Conservation (phyloP, 129 eudicot genomes). For the Flaveria robusta region DNA sequence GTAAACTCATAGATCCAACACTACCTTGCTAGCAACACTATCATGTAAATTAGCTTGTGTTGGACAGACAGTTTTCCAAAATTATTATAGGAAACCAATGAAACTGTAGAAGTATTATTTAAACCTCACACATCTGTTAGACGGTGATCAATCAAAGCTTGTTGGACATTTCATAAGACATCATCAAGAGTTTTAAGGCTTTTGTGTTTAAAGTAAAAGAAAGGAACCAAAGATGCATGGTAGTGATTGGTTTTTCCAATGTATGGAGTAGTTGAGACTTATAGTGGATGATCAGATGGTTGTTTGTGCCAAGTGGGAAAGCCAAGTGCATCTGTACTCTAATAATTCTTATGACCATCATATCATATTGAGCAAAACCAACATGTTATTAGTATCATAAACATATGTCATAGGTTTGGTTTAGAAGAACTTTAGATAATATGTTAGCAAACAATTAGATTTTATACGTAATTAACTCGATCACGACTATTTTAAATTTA, state of each 20-base stretch:
- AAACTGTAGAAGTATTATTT: too few species aligned
- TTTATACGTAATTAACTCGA: too few species aligned
- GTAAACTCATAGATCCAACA: too few species aligned
- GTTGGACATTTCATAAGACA: conserved; percentile 24
- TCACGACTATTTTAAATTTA: too few species aligned
- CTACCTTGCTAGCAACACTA: too few species aligned
- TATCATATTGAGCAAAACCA: neutral
- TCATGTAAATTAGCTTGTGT: too few species aligned
- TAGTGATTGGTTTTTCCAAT: conserved; percentile 31
- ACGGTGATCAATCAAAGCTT: neutral
- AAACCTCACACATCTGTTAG: neutral
- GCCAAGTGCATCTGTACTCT: neutral
- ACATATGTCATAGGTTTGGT: neutral
- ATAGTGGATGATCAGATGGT: conserved; percentile 19
- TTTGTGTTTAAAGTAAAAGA: conserved; percentile 1
- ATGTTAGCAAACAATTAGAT: too few species aligned
- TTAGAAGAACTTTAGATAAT: neutral
- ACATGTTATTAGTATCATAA: neutral
- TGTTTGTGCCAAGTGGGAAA: conserved; percentile 12
- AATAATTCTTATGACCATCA: neutral
- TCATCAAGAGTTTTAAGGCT: neutral
- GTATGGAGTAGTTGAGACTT: conserved; percentile 11
- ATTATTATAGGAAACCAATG: too few species aligned
- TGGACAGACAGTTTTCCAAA: too few species aligned
- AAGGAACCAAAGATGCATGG: conserved; percentile 22